phyloP scores from a whole-genome alignment of 805 yeast species.

The Candida michaelii region DNA sequence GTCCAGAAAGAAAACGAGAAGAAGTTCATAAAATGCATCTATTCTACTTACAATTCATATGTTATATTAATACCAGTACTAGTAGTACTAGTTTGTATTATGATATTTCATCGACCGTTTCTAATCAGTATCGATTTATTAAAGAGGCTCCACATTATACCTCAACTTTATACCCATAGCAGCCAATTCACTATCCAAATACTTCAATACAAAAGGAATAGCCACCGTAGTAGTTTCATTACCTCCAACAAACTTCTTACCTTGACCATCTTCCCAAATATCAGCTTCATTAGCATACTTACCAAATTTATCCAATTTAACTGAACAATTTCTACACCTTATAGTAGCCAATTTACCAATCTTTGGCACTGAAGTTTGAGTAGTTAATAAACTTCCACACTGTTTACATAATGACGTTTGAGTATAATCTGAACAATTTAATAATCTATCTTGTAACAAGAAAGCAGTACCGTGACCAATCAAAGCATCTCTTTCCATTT shows the following conservation, averaged over 20 bases:
- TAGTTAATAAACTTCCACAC: slow-evolving; percentile 89
- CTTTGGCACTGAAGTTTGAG: slow-evolving; percentile 89
- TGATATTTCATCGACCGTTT: no score
- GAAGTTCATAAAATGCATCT: no score
- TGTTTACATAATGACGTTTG: slow-evolving; percentile 86
- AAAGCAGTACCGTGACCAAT: slow-evolving; percentile 98
- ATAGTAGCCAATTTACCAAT: slow-evolving; percentile 76
- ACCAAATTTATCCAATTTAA: slow-evolving; percentile 58
- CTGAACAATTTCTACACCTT: slow-evolving; percentile 91
- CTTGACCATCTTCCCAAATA: slow-evolving; percentile 97
- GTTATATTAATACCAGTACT: no score
- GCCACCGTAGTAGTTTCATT: slow-evolving; percentile 92
- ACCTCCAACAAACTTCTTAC: slow-evolving; percentile 89
- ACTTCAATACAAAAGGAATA: slow-evolving; percentile 93
- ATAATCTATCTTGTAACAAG: slow-evolving; percentile 88
- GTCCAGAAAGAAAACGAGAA: no score
- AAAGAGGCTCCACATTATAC: slow-evolving; percentile 72
- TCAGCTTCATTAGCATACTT: slow-evolving; percentile 63
- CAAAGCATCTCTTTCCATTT: slow-evolving; percentile 99
- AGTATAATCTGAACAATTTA: slow-evolving; percentile 94
- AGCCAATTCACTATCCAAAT: slow-evolving; percentile 89
- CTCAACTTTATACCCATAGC: slow-evolving; percentile 97
- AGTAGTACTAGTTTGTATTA: no score
- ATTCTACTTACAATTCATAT: no score
- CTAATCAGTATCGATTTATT: no score